Evolutionary conservation across 148 eudicot genomes (phyloP).

Genomic region (Salicornia ramosissima): DNA sequence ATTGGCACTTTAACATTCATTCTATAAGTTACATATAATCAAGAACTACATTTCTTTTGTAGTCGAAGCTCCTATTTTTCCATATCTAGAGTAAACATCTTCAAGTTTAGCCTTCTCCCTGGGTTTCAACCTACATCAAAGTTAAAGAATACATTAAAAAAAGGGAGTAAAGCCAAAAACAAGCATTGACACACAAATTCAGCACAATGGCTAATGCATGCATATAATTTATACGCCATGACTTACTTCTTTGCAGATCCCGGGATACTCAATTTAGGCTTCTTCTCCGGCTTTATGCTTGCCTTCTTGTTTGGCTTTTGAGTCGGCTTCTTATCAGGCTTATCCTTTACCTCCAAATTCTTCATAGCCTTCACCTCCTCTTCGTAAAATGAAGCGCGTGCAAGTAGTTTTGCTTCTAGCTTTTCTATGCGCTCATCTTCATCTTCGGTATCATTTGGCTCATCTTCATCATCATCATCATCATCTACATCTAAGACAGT

Average conservation of each 20-base stretch:
- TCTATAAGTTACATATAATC: constrained; percentile 7
- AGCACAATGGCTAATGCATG: background rate
- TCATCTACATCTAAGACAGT: constrained; percentile 16
- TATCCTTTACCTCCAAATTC: constrained; percentile 35
- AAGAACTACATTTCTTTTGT: constrained; percentile 30
- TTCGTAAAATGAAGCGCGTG: constrained; percentile 22
- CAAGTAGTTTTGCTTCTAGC: constrained; percentile 18
- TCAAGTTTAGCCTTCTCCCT: constrained; percentile 67
- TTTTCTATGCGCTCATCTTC: constrained; percentile 17
- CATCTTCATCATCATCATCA: constrained; percentile 27
- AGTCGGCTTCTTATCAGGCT: constrained; percentile 31
- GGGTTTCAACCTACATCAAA: constrained; percentile 58
- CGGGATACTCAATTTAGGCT: constrained; percentile 42
- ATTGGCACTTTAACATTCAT: constrained; percentile 9
- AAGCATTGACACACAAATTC: background rate
- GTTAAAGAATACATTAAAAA: constrained; percentile 3
- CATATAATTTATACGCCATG: background rate
- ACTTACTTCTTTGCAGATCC: constrained; percentile 60
- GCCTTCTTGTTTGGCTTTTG: constrained; percentile 13
- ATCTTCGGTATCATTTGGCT: constrained; percentile 21
- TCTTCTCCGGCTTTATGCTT: constrained; percentile 25
- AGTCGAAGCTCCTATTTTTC: constrained; percentile 33
- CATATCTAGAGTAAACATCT: constrained; percentile 66
- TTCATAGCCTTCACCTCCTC: constrained; percentile 29
- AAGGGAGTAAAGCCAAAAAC: background rate